A percentile compares a stretch with the other conserved stretches of the same genome.
Conservation (phyloP, 2,329 filamentous ascomycete genomes). For the Verticillium dahliae region DNA sequence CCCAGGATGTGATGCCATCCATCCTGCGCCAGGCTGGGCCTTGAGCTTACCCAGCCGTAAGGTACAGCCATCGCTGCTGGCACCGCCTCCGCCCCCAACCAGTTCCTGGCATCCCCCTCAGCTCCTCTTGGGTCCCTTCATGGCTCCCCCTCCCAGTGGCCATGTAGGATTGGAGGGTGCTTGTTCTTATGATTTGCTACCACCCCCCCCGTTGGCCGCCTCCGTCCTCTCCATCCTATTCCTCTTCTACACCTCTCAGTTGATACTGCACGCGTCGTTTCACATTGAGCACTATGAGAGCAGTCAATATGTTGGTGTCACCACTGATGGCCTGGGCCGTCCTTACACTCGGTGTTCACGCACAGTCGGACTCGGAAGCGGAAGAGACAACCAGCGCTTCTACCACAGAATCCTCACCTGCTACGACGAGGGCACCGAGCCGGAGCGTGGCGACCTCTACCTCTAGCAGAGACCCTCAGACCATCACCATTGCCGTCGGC, state of each 20-base stretch:
- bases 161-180: neutral
- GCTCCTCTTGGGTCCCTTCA: neutral
- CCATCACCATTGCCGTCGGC: constrained; percentile 10
- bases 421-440: neutral
- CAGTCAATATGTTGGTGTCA: neutral
- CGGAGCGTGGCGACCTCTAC: neutral
- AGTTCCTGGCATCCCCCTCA: neutral
- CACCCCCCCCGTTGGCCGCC: neutral
- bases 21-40: neutral
- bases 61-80: neutral
- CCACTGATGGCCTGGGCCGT: neutral
- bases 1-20: neutral
- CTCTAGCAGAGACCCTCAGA: neutral
- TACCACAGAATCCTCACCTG: neutral
- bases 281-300: neutral
- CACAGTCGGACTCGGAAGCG: neutral
- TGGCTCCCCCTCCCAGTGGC: neutral
- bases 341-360: neutral
- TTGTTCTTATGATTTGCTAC: neutral
- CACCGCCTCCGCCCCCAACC: neutral
- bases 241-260: neutral
- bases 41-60: neutral
- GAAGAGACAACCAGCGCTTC: neutral
- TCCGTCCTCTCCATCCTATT: neutral
- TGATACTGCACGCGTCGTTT: neutral